phyloP scores from a whole-genome alignment of 2,329 filamentous ascomycete genomes.

The Fragosphaeria purpurea region DNA sequence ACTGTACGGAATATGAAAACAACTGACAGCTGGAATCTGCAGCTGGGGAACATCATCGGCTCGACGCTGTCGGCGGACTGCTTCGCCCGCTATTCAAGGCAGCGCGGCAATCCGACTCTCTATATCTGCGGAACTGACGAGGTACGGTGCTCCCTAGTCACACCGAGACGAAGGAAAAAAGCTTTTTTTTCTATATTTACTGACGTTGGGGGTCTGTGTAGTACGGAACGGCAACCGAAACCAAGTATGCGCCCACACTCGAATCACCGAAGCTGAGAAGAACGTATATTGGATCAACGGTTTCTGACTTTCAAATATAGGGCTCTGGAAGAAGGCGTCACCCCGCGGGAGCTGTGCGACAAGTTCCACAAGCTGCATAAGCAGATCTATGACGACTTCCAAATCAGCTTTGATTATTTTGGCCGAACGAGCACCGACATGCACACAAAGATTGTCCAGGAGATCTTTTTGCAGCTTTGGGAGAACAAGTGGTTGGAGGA shows the following conservation, averaged over 20 bases:
- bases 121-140: conserved; percentile 61
- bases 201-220: not conserved
- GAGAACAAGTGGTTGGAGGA: conserved; percentile 84
- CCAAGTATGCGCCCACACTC: conserved; percentile 40
- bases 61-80: conserved; percentile 84
- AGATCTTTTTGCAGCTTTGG: conserved; percentile 79
- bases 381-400: conserved; percentile 91
- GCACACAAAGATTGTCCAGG: conserved; percentile 87
- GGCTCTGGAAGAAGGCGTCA: conserved; percentile 75
- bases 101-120: conserved; percentile 67
- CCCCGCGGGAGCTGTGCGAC: conserved; percentile 70
- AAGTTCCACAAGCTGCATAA: conserved; percentile 88
- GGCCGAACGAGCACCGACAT: conserved; percentile 81
- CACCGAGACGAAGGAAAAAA: too few species aligned
- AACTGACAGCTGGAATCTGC: too few species aligned
- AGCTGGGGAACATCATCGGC: conserved; percentile 74
- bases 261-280: too few species aligned
- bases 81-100: conserved; percentile 71
- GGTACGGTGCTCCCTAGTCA: not conserved
- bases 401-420: conserved; percentile 90
- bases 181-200: too few species aligned
- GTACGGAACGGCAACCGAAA: conserved; percentile 92
- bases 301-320: not conserved
- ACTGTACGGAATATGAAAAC: too few species aligned
- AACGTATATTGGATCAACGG: too few species aligned